Percentiles rank a stretch among this genome's conserved stretches.
These are phyloP conservation scores for Alternaria brassicicola DNA, from an alignment of 2,329 filamentous ascomycete genomes.

Conservation along the genomic window DNA sequence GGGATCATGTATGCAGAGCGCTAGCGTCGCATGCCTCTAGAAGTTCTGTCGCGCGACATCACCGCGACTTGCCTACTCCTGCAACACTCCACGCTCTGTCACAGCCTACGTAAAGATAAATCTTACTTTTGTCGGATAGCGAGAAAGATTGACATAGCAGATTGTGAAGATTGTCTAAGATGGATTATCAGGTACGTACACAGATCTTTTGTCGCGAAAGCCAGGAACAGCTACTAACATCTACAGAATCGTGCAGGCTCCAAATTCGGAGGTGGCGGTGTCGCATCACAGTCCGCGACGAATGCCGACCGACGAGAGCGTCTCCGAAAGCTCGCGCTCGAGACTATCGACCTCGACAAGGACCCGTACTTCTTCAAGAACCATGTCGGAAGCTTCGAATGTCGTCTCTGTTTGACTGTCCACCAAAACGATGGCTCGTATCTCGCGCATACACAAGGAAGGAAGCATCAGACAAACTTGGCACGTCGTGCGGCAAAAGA, in stretches of 20 bases:
- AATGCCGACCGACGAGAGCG: conserved; percentile 98
- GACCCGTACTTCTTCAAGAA: conserved; percentile 99
- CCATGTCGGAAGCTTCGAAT: conserved; percentile 97
- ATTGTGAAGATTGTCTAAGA: conserved; percentile 28
- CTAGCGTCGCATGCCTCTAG: conserved; percentile 29
- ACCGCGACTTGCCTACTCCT: conserved; percentile 13
- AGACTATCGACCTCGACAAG: conserved; percentile 98
- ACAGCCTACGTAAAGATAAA: not conserved
- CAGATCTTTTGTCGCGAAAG: conserved; percentile 3
- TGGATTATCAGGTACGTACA: conserved; percentile 62
- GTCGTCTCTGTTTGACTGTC: conserved; percentile 92
- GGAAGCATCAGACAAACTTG: conserved; percentile 98
- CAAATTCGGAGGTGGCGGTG: conserved; percentile 96
- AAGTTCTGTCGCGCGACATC: conserved; percentile 26
- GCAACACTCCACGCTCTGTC: not conserved
- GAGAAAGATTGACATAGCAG: conserved; percentile 2
- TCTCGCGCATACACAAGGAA: conserved; percentile 96
- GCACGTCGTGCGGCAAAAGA: conserved; percentile 94
- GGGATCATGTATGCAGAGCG: conserved; percentile 11
- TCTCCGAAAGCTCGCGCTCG: conserved; percentile 94
- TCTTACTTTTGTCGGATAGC: not conserved
- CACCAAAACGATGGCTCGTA: conserved; percentile 99
- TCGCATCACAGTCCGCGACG: conserved; percentile 89
- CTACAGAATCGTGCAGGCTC: conserved; percentile 87
- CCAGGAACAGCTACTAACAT: conserved; percentile 21